A percentile compares a stretch with the other conserved stretches of the same genome.
Evolutionary conservation across 441 rosid genomes (phyloP).

Genomic region (Populus hybrid): DNA sequence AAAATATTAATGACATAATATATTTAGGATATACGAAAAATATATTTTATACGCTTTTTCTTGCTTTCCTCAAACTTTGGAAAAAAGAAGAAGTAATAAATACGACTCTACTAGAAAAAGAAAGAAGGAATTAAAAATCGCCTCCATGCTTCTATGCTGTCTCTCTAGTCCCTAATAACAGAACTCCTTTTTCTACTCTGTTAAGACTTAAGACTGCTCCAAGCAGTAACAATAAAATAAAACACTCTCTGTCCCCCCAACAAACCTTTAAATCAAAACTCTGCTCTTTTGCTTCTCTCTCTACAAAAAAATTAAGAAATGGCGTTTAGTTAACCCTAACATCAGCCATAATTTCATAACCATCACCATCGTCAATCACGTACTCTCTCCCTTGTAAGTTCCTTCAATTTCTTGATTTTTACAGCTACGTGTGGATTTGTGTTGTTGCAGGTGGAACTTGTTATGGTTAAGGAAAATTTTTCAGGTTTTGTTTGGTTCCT

Average conservation of each 20-base stretch:
- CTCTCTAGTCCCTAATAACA: not conserved
- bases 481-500: not conserved
- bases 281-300: not conserved
- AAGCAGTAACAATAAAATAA: not conserved
- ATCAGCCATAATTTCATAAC: not conserved
- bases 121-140: not conserved
- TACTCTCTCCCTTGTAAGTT: not conserved
- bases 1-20: no score
- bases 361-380: not conserved
- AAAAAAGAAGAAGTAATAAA: no score
- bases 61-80: no score
- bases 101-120: not conserved
- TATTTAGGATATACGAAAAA: no score
- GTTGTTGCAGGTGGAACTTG: not conserved
- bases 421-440: not conserved
- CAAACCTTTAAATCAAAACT: not conserved
- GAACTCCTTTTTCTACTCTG: not conserved
- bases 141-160: not conserved
- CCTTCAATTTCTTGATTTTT: not conserved
- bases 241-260: not conserved
- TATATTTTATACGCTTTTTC: no score
- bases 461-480: not conserved
- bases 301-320: not conserved
- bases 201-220: not conserved
- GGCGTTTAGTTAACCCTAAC: conserved; percentile 16